phyloP scores from a whole-genome alignment of 75 land plant species.

The Adiantum capillusveneris region DNA sequence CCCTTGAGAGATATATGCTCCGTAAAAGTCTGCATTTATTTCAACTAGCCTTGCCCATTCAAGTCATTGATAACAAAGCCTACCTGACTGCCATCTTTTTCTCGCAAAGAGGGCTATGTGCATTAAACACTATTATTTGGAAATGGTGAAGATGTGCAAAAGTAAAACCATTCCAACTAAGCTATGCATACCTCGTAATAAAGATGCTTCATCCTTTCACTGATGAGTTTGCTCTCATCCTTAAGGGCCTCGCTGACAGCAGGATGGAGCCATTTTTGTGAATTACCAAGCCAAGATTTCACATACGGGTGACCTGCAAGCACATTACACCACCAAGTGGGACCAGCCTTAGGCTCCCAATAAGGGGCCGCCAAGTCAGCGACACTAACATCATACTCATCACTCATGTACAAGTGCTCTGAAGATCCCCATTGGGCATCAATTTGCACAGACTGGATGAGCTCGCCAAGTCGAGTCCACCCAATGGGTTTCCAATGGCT shows the following conservation, averaged over 20 bases:
- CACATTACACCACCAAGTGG: slow-evolving; percentile 94
- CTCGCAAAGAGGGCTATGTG: too few relatives aligned
- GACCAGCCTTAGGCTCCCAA: slow-evolving; percentile 81
- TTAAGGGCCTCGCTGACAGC: slow-evolving; percentile 76
- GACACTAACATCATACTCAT: slow-evolving; percentile 56
- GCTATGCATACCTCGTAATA: slow-evolving; percentile 89
- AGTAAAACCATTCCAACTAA: too few relatives aligned
- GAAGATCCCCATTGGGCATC: slow-evolving; percentile 50
- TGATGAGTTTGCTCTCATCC: slow-evolving; percentile 81
- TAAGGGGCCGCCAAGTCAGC: slow-evolving; percentile 87
- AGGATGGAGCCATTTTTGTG: slow-evolving; percentile 88
- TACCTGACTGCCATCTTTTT: too few relatives aligned
- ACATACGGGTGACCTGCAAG: slow-evolving; percentile 51
- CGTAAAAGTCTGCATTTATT: too few relatives aligned
- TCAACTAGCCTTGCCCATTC: too few relatives aligned
- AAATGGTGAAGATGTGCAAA: too few relatives aligned
- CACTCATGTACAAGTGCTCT: slow-evolving; percentile 14
- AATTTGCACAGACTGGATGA: slow-evolving; percentile 51
- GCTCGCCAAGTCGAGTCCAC: slow-evolving; percentile 76
- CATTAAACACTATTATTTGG: too few relatives aligned
- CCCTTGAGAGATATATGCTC: too few relatives aligned
- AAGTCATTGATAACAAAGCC: too few relatives aligned
- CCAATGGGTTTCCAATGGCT: slow-evolving; percentile 90
- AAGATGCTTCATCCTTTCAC: slow-evolving; percentile 89
- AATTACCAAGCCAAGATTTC: slow-evolving; percentile 50